Base-by-base conservation (phyloP, 768 basidiomycete species). In the Exidia glandulosa region DNA sequence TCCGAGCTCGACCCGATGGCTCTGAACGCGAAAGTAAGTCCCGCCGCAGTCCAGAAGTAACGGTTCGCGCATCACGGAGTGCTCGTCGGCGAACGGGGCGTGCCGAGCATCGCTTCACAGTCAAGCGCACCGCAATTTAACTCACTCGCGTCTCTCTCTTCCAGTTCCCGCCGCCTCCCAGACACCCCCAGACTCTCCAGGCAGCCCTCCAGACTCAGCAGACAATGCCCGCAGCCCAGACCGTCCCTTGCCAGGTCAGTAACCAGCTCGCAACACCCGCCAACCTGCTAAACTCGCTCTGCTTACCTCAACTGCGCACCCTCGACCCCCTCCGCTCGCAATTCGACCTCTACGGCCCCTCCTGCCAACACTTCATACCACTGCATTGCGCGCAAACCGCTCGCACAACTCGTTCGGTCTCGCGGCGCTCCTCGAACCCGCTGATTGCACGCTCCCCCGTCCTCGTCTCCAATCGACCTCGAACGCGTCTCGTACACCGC, bases 231-330 rank as follows among this genome's bases (percentile, higher is more conserved):
- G 66, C 69, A 41, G 62, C 74, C 25, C 57, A 70, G 33, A 77
- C 75, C 16, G 77, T 79, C 27, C 77, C 78, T 16, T 79, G 78
- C 66, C 78, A 79, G 74, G 78, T 78, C 61, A 58, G 70, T 55
- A 32, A 23, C 56, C 13, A 14, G 25, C 50, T 29, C 30, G 50
- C n/a, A 25, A 29, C 25, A 1, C 27, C 23, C 14, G 25, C 16
- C 50, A 54, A 27, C 50, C 30, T 19, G 50, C 50, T 54, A 23
- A 31, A 14, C 10, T 27, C 50, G 14, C 50, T 1, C 10, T 19
- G 50, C 50, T 6, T 29, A 14, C 50, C 19, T 25, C 27, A 1
- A 31, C 1, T n/a, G n/a, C n/a, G n/a, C n/a, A 25, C 50, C 50
- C 27, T 13, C 30, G 6, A 25, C 10, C 19, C 25, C 27, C 5